Percentiles rank a stretch among this genome's conserved stretches.
Conservation (phyloP, 345 rosid species). For the Anastatica hierochuntica region DNA sequence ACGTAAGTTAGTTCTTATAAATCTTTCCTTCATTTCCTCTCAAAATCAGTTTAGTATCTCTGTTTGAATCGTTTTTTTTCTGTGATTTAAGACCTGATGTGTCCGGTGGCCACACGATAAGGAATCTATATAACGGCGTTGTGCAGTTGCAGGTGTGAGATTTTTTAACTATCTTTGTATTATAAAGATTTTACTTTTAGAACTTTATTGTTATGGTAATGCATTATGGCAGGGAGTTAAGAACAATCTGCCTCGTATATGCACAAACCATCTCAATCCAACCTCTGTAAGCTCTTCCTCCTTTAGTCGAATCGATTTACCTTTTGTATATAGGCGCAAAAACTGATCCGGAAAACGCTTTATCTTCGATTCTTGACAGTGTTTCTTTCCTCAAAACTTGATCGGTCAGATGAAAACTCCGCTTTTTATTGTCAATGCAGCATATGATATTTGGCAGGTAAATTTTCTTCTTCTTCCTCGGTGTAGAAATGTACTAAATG, state of each 20-base stretch:
- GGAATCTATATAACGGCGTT: conserved; percentile 59
- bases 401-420: conserved; percentile 66
- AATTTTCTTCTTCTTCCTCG: neutral
- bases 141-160: conserved; percentile 66
- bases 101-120: conserved; percentile 73
- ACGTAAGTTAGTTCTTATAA: conserved; percentile 36
- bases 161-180: neutral
- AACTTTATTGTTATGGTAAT: conserved; percentile 1
- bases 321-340: neutral
- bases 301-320: neutral
- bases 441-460: conserved; percentile 99
- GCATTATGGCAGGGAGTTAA: conserved; percentile 39
- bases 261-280: conserved; percentile 75
- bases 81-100: conserved; percentile 53
- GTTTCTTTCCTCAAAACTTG: conserved; percentile 94
- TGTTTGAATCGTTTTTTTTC: conserved; percentile 6
- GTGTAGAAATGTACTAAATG: no score
- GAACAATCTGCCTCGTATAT: conserved; percentile 51
- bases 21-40: neutral
- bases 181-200: neutral
- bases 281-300: conserved; percentile 46
- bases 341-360: neutral
- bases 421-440: conserved; percentile 78
- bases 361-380: conserved; percentile 31
- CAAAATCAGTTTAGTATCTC: neutral